Evolutionary conservation across 2,329 filamentous ascomycete species (phyloP).

Genomic region (Ophiostoma ulmi): DNA sequence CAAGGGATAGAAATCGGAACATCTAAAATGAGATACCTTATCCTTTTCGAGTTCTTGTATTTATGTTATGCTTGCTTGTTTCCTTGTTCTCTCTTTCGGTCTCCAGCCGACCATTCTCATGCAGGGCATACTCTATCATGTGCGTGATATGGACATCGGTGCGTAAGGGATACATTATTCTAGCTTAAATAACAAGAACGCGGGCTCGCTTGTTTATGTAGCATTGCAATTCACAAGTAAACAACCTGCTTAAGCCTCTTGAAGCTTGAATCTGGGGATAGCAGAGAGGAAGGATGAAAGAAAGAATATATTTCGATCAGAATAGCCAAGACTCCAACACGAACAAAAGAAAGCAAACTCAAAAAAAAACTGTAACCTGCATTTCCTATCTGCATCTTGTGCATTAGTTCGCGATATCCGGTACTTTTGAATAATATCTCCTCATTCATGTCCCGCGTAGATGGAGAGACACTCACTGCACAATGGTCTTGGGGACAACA

Average conservation of each 20-base stretch:
- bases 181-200: background rate
- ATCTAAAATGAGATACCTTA: background rate
- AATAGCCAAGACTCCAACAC: background rate
- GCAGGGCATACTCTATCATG: background rate
- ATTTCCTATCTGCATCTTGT: constrained; percentile 14
- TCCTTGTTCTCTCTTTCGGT: background rate
- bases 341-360: background rate
- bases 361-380: background rate
- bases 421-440: constrained; percentile 8
- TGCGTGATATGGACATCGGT: background rate
- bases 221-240: background rate
- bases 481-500: background rate
- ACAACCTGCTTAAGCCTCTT: background rate
- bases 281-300: background rate
- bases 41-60: background rate
- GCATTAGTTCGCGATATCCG: constrained; percentile 2
- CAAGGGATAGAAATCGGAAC: constrained; percentile 10
- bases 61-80: background rate
- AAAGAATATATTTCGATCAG: background rate
- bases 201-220: too few relatives aligned
- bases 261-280: background rate
- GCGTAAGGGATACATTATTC: background rate
- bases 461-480: background rate
- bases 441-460: background rate
- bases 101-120: background rate